These are phyloP conservation scores for Yamadazyma pseudoaaseri DNA, from an alignment of 1,139 yeast species.

Conservation along the genomic window DNA sequence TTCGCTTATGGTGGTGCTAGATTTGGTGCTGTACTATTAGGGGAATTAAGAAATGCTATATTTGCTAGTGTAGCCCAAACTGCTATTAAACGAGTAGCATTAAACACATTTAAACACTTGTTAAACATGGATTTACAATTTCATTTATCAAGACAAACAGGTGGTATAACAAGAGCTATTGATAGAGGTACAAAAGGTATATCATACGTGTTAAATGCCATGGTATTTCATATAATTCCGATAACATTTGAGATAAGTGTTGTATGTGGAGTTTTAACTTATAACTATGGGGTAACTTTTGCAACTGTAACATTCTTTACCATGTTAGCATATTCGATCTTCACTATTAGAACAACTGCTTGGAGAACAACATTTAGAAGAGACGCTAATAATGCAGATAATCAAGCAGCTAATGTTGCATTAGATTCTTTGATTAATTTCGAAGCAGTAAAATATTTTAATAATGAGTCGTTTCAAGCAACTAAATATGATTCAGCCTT, in stretches of 20 bases:
- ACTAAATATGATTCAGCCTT: conserved; percentile 79
- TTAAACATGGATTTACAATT: conserved; percentile 84
- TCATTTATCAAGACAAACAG: conserved; percentile 90
- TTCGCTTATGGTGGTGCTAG: conserved; percentile 92
- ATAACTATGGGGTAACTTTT: conserved; percentile 84
- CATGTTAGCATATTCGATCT: conserved; percentile 81
- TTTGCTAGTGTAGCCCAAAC: conserved; percentile 95
- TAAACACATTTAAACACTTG: conserved; percentile 81
- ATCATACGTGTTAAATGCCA: conserved; percentile 85
- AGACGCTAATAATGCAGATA: conserved; percentile 91
- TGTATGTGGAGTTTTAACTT: conserved; percentile 91
- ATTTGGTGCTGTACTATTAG: conserved; percentile 91
- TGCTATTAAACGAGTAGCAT: conserved; percentile 89
- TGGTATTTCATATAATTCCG: conserved; percentile 96
- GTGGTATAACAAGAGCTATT: conserved; percentile 93
- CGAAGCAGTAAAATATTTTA: conserved; percentile 93
- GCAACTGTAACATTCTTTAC: conserved; percentile 89
- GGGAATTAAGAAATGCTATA: conserved; percentile 90
- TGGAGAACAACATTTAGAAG: conserved; percentile 95
- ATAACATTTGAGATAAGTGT: conserved; percentile 87
- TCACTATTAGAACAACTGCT: conserved; percentile 89
- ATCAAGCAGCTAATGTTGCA: conserved; percentile 91
- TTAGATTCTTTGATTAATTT: conserved; percentile 90
- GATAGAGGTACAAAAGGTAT: conserved; percentile 98
- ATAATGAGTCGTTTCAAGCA: conserved; percentile 80